These are phyloP conservation scores for Closterium sp. DNA, from an alignment of 139 green algal genomes.

Conservation along the genomic window DNA sequence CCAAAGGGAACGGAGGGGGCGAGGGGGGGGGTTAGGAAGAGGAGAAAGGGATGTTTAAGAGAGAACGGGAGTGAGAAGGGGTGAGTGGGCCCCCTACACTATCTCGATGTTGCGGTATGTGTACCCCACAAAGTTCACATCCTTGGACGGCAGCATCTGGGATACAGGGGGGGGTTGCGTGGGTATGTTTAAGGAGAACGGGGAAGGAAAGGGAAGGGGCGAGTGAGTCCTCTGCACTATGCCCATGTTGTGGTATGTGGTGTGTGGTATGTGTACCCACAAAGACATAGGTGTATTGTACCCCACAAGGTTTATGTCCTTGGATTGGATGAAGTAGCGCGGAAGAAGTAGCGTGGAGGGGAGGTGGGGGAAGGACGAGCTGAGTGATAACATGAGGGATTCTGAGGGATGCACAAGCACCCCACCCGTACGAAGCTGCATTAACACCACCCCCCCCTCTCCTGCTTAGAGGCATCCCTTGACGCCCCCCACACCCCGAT, in stretches of 20 bases:
- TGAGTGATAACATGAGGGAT: too few species aligned
- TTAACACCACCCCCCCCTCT: too few species aligned
- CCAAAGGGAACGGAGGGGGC: background rate
- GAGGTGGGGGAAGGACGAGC: background rate
- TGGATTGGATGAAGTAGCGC: too few species aligned
- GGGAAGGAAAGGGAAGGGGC: background rate
- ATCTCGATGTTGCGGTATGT: slow-evolving; percentile 95
- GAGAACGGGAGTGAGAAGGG: background rate
- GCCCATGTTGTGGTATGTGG: background rate
- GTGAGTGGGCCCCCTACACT: slow-evolving; percentile 54
- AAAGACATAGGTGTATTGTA: too few species aligned
- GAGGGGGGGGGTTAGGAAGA: background rate
- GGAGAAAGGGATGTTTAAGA: background rate
- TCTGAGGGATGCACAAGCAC: too few species aligned
- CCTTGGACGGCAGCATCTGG: slow-evolving; percentile 53
- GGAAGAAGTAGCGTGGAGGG: too few species aligned
- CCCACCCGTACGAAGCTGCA: too few species aligned
- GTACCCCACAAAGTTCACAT: slow-evolving; percentile 95
- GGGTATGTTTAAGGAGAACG: too few species aligned
- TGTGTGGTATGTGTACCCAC: too few species aligned
- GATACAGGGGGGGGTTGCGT: background rate
- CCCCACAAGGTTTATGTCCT: too few species aligned
- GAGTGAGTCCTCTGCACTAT: background rate
- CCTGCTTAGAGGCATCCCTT: too few species aligned
- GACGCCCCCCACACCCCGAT: too few species aligned